Base-by-base conservation (phyloP, 1,139 yeast species). In the Kodamaea anthophila region DNA sequence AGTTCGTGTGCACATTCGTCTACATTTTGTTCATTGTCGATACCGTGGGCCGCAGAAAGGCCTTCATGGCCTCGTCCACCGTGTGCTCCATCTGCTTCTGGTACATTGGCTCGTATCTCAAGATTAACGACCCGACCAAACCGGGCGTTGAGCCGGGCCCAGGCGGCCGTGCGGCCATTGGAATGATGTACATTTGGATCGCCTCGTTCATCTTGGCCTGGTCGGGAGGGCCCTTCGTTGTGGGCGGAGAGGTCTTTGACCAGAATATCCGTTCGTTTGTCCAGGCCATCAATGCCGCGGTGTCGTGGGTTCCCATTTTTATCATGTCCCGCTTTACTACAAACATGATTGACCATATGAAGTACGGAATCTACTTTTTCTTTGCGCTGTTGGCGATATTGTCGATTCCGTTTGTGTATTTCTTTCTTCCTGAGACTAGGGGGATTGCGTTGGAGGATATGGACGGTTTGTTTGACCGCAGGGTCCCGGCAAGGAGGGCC, bases 201-300 rank as follows among this genome's bases (percentile, higher is more conserved):
- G 66, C 66, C 4, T 57, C 65, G 1, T 64, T 63, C 32, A 61
- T 62, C 26, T 46, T 56, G 26, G 67, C 67, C 2, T 64, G 70
- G 70, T 58, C 65, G 9, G 67, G 66, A 5, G 68, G 66, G 21
- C 70, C 70, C 3, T 64, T 58, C 38, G 68, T 64, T 22, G 58
- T 61, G 26, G 69, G 70, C 8, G 44, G 60, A 30, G 70, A 64
- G 39, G 58, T 63, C 2, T 63, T 60, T 39, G 68, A 61, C 41
- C 65, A 59, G 37, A 60, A 61, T 35, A 58, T 63, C 35, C 49
- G 70, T 32, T 54, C 68, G 5, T 63, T 62, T 32, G 64, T 59
- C 21, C 69, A 62, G 44, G 65, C 67, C 29, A 59, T 64, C 33
- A 61, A 60, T 40, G 66, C 67, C 1, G 66, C 67, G 9, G 55